A percentile compares a stretch with the other conserved stretches of the same genome.
Conservation (phyloP, 2,329 filamentous ascomycete genomes). For the Colletotrichum tropicicola region DNA sequence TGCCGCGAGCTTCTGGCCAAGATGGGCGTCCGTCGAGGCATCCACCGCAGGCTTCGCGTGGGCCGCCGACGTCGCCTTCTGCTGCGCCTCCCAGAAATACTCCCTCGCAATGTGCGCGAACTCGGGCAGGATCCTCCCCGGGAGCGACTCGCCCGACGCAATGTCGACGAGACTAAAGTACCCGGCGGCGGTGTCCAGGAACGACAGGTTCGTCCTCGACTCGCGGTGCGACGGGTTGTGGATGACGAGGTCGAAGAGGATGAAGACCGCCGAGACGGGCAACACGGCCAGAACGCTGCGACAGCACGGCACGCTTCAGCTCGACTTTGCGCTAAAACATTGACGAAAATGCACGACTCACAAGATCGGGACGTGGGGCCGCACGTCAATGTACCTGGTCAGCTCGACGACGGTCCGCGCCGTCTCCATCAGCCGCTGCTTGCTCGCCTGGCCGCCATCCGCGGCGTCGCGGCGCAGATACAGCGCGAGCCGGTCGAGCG, state of each 20-base stretch:
- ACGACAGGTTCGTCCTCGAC: slow-evolving; percentile 25
- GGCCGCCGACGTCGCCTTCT: background rate
- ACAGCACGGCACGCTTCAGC: too few species aligned
- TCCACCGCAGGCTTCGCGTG: too few species aligned
- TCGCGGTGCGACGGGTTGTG: slow-evolving; percentile 33
- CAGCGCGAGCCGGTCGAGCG: slow-evolving; percentile 40
- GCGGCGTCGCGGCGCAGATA: slow-evolving; percentile 34
- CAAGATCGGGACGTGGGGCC: slow-evolving; percentile 44
- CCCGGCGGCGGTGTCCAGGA: slow-evolving; percentile 29
- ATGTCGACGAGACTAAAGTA: slow-evolving; percentile 30
- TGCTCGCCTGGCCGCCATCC: slow-evolving; percentile 31
- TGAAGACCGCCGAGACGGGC: slow-evolving; percentile 33
- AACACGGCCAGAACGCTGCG: slow-evolving; percentile 30
- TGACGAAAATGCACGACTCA: slow-evolving; percentile 28
- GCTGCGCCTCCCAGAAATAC: background rate
- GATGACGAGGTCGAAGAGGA: slow-evolving; percentile 35
- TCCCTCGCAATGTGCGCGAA: slow-evolving; percentile 22
- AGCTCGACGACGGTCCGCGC: slow-evolving; percentile 43
- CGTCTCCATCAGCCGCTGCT: slow-evolving; percentile 38
- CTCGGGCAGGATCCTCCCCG: slow-evolving; percentile 20
- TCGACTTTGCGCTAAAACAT: too few species aligned
- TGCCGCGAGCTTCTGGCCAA: too few species aligned
- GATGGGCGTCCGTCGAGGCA: too few species aligned
- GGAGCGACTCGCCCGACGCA: slow-evolving; percentile 24
- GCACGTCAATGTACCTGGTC: slow-evolving; percentile 42